Percentiles rank a stretch among this genome's conserved stretches.
These are phyloP conservation scores for Grigorovia transvaalensis DNA, from an alignment of 805 yeast genomes.

Conservation along the genomic window DNA sequence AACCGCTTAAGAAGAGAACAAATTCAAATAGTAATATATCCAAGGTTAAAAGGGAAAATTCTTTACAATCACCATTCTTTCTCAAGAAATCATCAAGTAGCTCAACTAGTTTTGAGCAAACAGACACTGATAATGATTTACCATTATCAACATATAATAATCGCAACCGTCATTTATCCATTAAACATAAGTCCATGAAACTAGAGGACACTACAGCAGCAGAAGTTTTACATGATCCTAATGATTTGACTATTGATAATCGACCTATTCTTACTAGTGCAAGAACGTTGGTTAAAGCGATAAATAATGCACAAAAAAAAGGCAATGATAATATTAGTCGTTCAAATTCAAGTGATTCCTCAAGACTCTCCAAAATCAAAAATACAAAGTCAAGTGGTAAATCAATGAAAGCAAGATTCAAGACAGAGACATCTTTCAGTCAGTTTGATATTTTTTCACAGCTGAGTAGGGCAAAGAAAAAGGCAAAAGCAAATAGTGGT, in stretches of 20 bases:
- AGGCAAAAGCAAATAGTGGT: constrained; percentile 19
- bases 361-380: neutral
- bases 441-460: constrained; percentile 26
- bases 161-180: neutral
- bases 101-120: neutral
- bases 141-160: constrained; percentile 1
- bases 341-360: neutral
- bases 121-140: constrained; percentile 2
- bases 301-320: constrained; percentile 5
- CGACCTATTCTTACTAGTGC: constrained; percentile 26
- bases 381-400: neutral
- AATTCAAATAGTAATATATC: neutral
- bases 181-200: neutral
- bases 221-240: constrained; percentile 25
- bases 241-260: constrained; percentile 18
- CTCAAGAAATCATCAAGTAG: neutral
- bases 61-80: neutral
- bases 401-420: constrained; percentile 10
- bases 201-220: constrained; percentile 24
- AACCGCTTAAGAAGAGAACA: too few species aligned
- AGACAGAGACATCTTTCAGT: constrained; percentile 10
- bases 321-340: neutral
- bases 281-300: constrained; percentile 22
- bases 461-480: constrained; percentile 23
- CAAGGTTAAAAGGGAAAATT: neutral